These are phyloP conservation scores for Roridomyces roridus DNA, from an alignment of 768 basidiomycete genomes.

Conservation along the genomic window DNA sequence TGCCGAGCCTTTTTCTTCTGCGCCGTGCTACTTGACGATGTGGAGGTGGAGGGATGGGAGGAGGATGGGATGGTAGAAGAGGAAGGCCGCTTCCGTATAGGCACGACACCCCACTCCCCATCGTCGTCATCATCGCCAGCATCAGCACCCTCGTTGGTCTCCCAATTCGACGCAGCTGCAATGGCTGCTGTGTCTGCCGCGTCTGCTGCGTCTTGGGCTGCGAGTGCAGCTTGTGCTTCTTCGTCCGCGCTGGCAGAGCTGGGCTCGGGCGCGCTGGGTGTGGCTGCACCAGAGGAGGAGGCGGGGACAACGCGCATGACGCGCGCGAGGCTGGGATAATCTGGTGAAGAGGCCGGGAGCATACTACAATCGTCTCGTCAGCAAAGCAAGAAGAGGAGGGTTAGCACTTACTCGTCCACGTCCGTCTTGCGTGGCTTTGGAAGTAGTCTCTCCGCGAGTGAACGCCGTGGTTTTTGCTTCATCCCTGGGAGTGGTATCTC, in stretches of 20 bases:
- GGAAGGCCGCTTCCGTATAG: slow-evolving; percentile 47
- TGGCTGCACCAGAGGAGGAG: not conserved
- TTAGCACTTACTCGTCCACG: slow-evolving; percentile 69
- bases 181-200: slow-evolving; percentile 6
- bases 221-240: slow-evolving; percentile 3
- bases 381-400: slow-evolving; percentile 8
- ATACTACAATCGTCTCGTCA: slow-evolving; percentile 49
- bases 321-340: slow-evolving; percentile 60
- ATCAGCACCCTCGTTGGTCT: slow-evolving; percentile 43
- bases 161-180: slow-evolving; percentile 16
- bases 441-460: slow-evolving; percentile 69
- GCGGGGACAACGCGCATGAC: slow-evolving; percentile 71
- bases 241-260: not conserved
- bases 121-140: slow-evolving; percentile 75
- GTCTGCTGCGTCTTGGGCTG: slow-evolving; percentile 12
- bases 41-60: not conserved
- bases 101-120: slow-evolving; percentile 81
- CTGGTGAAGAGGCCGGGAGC: slow-evolving; percentile 56
- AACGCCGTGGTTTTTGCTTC: slow-evolving; percentile 35
- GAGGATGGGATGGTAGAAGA: not conserved
- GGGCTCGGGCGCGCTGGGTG: too few relatives aligned
- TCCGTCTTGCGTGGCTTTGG: slow-evolving; percentile 69
- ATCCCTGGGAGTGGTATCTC: slow-evolving; percentile 22
- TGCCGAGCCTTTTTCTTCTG: slow-evolving; percentile 31
- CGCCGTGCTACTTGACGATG: slow-evolving; percentile 20